Evolutionary conservation across 306 rosid species (phyloP), one percentile per base, ranked within the genome.

Genomic region (Dryas drummondii): DNA sequence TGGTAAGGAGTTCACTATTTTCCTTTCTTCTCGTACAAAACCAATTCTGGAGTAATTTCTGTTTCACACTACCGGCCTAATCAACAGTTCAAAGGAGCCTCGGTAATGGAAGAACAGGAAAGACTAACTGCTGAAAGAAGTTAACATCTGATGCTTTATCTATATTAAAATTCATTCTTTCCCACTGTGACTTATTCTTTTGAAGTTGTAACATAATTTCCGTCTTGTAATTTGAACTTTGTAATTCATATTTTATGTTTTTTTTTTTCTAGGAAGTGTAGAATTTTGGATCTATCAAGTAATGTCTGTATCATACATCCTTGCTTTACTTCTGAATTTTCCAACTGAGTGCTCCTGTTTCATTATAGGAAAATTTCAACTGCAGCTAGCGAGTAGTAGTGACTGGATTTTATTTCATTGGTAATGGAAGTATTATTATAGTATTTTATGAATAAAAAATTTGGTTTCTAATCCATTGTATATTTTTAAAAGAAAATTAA

Each of bases 181-280:
- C 41, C n/a, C 70, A n/a, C 55, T 5, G 42, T 58, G 49, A 63
- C 37, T 59, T 45, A 59, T 70, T 84, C 65, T 63, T 70, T 78
- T 73, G 48, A 59, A 88, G 76, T 63, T 86, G 90, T 88, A 83
- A 66, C 81, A 78, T 90, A 85, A 79, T 79, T 68, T 82, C 68
- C 60, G 37, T 68, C 41, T 27, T 80, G 76, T 82, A 80, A 80
- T 73, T 22, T n/a, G 63, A 70, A 53, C 61, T 6, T 44, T 71
- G 75, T 70, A 70, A 17, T 71, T 71, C 75, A 9, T 41, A 17
- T n/a, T 4, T 8, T 46, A 46, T 19, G 37, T 27, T 7, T 60
- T 3, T 60, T 12, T 44, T 45, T 44, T 4, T 13, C 15, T 2
- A 46, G 46, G 8, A 17, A 22, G 47, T 57, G 66, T 57, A 72